Base-by-base conservation (phyloP, 1,284 basidiomycete species). In the Meira miltonrushii region DNA sequence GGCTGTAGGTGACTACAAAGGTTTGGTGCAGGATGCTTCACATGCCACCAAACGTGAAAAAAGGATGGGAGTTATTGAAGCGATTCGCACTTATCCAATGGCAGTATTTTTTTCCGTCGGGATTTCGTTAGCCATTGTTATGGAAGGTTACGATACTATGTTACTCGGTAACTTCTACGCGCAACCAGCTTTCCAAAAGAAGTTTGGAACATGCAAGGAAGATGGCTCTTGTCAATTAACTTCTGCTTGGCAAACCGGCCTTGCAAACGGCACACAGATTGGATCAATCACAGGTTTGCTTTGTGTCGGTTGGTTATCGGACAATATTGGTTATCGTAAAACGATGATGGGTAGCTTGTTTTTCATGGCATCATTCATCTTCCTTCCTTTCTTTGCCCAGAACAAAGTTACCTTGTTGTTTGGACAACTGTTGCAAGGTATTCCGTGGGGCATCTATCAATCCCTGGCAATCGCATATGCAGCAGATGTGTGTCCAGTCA, bases 401-500 rank as follows among this genome's bases (percentile, higher is more conserved):
- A 74, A 65, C 48, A 65, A 82, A 43, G 60, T 60, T 28, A 78
- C 76, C 61, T 77, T 81, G 19, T 67, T 77, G 44, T 69, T 75
- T 33, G 67, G 78, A 15, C 69, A 81, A 64, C 67, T 81, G 39
- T 59, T 80, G 21, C 78, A 77, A 52, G 80, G 80, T 55, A 65
- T 80, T 37, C 78, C 79, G 21, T 81, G 80, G 80, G 80, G 81
- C 71, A 72, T 73, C 41, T 79, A 78, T 72, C 79, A 81, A 65
- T 81, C 82, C 0, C 67, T 82, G 1, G 81, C 80, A 6, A 80
- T 79, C 8, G 72, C 81, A 0, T 83, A 82, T 61, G 82, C 82
- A n/a, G 78, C 79, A 39, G 82, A 83, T 53, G 78, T 83, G 38
- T 80, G 79, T 38, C 82, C 82, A 1, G 80, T 80, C 44, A 73